Percentiles rank a stretch among this genome's conserved stretches.
These are phyloP conservation scores for Rhamnella rubrinervis DNA, from an alignment of 331 rosid genomes.

Conservation along the genomic window DNA sequence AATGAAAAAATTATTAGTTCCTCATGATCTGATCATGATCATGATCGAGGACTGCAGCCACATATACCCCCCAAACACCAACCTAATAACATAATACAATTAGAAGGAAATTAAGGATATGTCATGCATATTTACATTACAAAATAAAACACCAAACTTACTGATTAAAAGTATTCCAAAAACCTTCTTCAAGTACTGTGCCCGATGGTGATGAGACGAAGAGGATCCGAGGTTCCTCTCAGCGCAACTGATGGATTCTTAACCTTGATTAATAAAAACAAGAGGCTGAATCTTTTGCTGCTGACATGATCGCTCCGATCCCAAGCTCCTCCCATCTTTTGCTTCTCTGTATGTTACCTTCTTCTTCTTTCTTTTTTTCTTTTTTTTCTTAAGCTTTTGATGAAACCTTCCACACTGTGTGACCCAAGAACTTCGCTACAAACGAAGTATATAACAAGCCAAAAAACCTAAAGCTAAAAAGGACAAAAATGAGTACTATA, in stretches of 20 bases:
- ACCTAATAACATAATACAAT: slow-evolving; percentile 28
- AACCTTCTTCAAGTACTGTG: slow-evolving; percentile 10
- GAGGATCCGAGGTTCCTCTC: slow-evolving; percentile 99
- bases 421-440: slow-evolving; percentile 23
- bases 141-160: slow-evolving; percentile 20
- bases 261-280: slow-evolving; percentile 63
- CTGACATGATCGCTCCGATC: slow-evolving; percentile 96
- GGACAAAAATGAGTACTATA: slow-evolving; percentile 15
- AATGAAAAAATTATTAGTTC: slow-evolving; percentile 43
- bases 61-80: slow-evolving; percentile 39
- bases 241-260: slow-evolving; percentile 56
- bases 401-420: slow-evolving; percentile 26
- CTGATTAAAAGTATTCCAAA: slow-evolving; percentile 14
- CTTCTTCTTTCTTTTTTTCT: slow-evolving; percentile 8
- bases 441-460: slow-evolving; percentile 11
- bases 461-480: slow-evolving; percentile 17
- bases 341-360: slow-evolving; percentile 21
- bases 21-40: slow-evolving; percentile 13
- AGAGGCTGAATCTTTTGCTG: slow-evolving; percentile 69
- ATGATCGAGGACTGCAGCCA: slow-evolving; percentile 33
- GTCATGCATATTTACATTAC: slow-evolving; percentile 38
- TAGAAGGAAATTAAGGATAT: slow-evolving; percentile 13
- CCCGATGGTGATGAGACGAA: slow-evolving; percentile 43
- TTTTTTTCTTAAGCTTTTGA: slow-evolving; percentile 5
- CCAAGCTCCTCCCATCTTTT: slow-evolving; percentile 46